Percentiles rank a stretch among this genome's conserved stretches.
Conservation (phyloP, 31 red algal species). For the Asparagopsis taxiformis region DNA sequence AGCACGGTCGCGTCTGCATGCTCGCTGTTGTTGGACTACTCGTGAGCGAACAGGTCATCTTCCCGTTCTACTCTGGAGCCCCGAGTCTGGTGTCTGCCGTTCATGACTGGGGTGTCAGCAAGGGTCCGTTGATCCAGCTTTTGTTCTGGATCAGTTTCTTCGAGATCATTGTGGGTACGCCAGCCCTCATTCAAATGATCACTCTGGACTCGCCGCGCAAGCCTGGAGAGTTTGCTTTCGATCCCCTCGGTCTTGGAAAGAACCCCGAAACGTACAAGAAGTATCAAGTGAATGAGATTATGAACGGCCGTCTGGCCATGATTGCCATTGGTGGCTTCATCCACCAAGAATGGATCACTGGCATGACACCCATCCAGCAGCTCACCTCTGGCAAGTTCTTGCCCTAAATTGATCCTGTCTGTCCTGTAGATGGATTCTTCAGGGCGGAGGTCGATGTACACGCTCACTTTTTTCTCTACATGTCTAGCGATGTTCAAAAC, state of each 20-base stretch:
- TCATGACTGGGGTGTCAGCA: conserved; percentile 72
- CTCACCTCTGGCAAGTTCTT: conserved; percentile 56
- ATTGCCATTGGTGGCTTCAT: conserved; percentile 91
- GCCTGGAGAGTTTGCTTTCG: conserved; percentile 92
- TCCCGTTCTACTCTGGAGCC: conserved; percentile 80
- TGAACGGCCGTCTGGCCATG: conserved; percentile 93
- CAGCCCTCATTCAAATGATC: conserved; percentile 79
- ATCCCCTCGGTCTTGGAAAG: conserved; percentile 83
- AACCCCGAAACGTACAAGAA: conserved; percentile 48
- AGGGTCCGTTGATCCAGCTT: conserved; percentile 77
- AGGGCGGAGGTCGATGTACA: not conserved
- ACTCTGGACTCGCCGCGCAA: conserved; percentile 52
- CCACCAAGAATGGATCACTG: conserved; percentile 74
- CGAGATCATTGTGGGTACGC: conserved; percentile 80
- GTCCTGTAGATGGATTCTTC: not conserved
- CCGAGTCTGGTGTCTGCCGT: conserved; percentile 30
- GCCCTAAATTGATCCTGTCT: conserved; percentile 24
- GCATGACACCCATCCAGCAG: conserved; percentile 68
- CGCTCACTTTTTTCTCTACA: too few species aligned
- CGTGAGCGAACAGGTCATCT: conserved; percentile 72
- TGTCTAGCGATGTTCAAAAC: too few species aligned
- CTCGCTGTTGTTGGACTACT: conserved; percentile 88
- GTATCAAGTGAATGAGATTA: conserved; percentile 66
- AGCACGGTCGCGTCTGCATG: conserved; percentile 92
- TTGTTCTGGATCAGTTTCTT: conserved; percentile 70